phyloP scores from a whole-genome alignment of 1,284 basidiomycete genomes.

The Malassezia sympodialis region DNA sequence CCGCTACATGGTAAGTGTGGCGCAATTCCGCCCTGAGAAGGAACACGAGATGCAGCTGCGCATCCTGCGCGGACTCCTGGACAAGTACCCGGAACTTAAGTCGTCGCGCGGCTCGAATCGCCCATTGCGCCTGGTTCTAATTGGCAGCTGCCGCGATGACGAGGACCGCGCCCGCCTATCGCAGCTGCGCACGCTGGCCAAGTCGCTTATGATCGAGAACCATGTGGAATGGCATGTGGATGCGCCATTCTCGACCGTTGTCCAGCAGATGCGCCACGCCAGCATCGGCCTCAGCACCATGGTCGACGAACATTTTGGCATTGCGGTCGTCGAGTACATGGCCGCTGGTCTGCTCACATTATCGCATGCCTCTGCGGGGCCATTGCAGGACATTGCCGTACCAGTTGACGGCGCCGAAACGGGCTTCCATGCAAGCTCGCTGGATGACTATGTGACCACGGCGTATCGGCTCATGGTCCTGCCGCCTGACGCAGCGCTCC shows the following conservation, averaged over 20 bases:
- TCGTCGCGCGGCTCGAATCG: neutral
- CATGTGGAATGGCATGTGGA: constrained; percentile 73
- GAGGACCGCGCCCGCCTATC: constrained; percentile 65
- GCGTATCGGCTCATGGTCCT: constrained; percentile 62
- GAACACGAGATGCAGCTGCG: constrained; percentile 73
- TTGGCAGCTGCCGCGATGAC: constrained; percentile 73
- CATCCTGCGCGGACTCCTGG: constrained; percentile 60
- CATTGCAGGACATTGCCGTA: constrained; percentile 78
- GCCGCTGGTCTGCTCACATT: constrained; percentile 82
- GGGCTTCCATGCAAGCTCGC: constrained; percentile 72
- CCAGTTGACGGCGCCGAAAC: constrained; percentile 60
- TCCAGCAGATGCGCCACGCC: constrained; percentile 61
- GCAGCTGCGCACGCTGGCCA: constrained; percentile 56
- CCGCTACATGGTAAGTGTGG: constrained; percentile 52
- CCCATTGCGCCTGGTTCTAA: constrained; percentile 53
- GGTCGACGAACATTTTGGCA: constrained; percentile 98
- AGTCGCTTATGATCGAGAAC: constrained; percentile 58
- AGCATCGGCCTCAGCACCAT: constrained; percentile 88
- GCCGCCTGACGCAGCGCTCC: constrained; percentile 54
- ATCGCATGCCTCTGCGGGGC: constrained; percentile 84
- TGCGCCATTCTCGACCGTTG: constrained; percentile 63
- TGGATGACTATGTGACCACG: constrained; percentile 62
- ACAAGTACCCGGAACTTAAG: constrained; percentile 41
- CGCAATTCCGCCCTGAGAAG: constrained; percentile 78
- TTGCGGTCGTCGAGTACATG: constrained; percentile 97